phyloP scores from a whole-genome alignment of 257 asterid species.

The Scutellaria baicalensis region DNA sequence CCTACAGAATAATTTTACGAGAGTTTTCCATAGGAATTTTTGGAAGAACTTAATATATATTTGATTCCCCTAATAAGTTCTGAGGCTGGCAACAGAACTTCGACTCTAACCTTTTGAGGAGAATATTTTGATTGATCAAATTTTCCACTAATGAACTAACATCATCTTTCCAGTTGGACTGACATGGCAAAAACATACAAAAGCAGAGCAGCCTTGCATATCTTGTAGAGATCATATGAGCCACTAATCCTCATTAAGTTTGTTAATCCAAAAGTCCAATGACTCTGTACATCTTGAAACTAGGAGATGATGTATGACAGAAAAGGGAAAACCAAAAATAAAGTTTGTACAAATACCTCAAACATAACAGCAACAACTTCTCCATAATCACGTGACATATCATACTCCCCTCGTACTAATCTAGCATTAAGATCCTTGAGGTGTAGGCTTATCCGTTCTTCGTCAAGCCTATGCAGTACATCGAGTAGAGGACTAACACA shows the following conservation, averaged over 20 bases:
- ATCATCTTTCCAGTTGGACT: not conserved
- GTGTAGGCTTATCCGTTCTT: constrained; percentile 68
- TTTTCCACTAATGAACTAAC: not conserved
- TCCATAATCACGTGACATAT: constrained; percentile 40
- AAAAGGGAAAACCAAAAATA: constrained; percentile 6
- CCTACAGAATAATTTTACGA: not conserved
- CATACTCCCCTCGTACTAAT: constrained; percentile 51
- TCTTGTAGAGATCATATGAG: not conserved
- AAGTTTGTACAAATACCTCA: constrained; percentile 51
- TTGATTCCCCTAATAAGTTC: not conserved
- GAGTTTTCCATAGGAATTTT: not conserved
- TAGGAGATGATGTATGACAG: not conserved
- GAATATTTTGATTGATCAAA: not conserved
- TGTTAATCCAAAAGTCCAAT: not conserved
- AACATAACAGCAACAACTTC: constrained; percentile 84
- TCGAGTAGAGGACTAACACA: constrained; percentile 78
- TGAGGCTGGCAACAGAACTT: not conserved
- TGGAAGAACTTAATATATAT: not conserved
- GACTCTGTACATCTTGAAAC: not conserved
- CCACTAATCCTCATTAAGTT: not conserved
- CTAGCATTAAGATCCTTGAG: constrained; percentile 71
- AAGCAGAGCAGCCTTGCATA: not conserved
- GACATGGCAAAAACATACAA: not conserved
- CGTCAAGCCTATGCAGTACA: constrained; percentile 71
- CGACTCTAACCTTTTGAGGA: not conserved